Percentiles rank a stretch among this genome's conserved stretches.
Conservation (phyloP, 495 filamentous ascomycete genomes). For the Trichoderma virens region DNA sequence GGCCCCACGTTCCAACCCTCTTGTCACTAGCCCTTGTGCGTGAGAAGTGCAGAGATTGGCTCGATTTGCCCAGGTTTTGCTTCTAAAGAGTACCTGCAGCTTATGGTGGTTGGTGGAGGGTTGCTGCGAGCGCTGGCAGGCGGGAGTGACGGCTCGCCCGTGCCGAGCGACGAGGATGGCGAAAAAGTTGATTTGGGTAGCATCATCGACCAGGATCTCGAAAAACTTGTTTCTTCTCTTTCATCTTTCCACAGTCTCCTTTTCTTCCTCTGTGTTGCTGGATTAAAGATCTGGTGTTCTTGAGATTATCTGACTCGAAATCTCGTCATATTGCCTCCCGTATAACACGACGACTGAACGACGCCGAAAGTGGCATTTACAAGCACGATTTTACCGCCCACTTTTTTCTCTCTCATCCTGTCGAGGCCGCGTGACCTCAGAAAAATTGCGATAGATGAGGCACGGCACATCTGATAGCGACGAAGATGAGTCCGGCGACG, state of each 20-base stretch:
- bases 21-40: slow-evolving; percentile 1
- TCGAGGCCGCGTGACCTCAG: slow-evolving; percentile 6
- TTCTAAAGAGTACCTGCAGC: not conserved
- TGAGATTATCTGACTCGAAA: not conserved
- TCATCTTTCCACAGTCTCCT: not conserved
- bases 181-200: slow-evolving; percentile 1
- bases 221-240: not conserved
- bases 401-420: not conserved
- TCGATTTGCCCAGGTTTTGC: not conserved
- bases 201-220: not conserved
- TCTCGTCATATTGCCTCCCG: not conserved
- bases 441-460: not conserved
- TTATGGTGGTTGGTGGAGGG: not conserved
- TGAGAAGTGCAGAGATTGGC: not conserved
- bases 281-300: too few relatives aligned
- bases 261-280: not conserved
- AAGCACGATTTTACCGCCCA: slow-evolving; percentile 3
- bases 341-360: not conserved
- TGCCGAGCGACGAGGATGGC: slow-evolving; percentile 8
- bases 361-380: not conserved
- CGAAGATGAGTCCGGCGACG: not conserved
- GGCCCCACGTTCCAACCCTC: not conserved
- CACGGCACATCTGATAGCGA: not conserved
- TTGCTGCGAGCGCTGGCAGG: not conserved
- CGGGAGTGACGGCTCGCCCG: not conserved